Percentiles rank a stretch among this genome's conserved stretches.
These are phyloP conservation scores for Davidsoniella eucalypti DNA, from an alignment of 2,329 filamentous ascomycete species.

Conservation along the genomic window DNA sequence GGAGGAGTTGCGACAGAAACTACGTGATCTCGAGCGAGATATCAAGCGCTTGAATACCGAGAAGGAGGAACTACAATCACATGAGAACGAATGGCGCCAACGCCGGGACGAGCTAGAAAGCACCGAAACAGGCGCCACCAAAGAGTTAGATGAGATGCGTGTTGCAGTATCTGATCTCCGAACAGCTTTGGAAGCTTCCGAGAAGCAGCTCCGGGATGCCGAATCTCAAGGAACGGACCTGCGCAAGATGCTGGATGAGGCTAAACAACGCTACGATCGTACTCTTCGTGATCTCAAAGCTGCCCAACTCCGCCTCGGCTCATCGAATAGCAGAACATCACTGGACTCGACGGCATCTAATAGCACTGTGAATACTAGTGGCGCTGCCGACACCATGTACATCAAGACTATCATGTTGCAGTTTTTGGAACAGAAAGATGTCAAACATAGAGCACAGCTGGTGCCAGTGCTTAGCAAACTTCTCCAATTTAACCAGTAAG, in stretches of 20 bases:
- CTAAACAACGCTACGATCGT: conserved; percentile 61
- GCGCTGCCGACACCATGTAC: conserved; percentile 40
- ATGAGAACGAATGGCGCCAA: conserved; percentile 57
- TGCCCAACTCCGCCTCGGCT: conserved; percentile 30
- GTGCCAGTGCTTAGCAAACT: conserved; percentile 64
- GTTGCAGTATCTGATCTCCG: conserved; percentile 62
- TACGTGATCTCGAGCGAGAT: conserved; percentile 68
- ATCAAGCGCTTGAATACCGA: conserved; percentile 55
- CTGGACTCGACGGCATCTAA: conserved; percentile 26
- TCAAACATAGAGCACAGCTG: conserved; percentile 56
- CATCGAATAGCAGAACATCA: conserved; percentile 24
- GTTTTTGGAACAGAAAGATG: conserved; percentile 68
- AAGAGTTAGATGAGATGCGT: conserved; percentile 61
- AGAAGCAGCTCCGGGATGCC: conserved; percentile 65
- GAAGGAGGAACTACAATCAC: conserved; percentile 58
- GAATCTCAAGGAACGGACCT: conserved; percentile 70
- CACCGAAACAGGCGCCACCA: conserved; percentile 47
- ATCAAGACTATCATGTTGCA: conserved; percentile 68
- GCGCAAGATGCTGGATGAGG: conserved; percentile 61
- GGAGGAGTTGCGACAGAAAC: conserved; percentile 66
- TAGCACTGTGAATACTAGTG: conserved; percentile 15
- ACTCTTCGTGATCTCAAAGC: conserved; percentile 49
- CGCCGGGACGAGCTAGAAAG: conserved; percentile 62
- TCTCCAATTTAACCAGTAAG: conserved; percentile 60
- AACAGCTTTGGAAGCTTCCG: conserved; percentile 69